Base-by-base conservation (phyloP, 176 grass and related monocot genomes). In the Tillandsia fasciculata region DNA sequence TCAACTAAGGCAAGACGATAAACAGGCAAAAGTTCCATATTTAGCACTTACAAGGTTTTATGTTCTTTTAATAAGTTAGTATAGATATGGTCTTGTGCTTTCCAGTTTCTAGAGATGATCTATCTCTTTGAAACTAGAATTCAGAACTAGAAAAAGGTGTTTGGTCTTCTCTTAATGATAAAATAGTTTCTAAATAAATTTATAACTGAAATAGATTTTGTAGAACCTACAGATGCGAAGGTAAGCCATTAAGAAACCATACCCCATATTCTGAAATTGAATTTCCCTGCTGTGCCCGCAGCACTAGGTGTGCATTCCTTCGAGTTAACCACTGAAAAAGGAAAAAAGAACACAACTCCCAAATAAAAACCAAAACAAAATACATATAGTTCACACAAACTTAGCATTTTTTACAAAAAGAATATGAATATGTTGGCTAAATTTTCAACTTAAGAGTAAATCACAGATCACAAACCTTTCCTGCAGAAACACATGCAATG, bases 241-340 rank as follows among this genome's bases (percentile, higher is more conserved):
- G 14, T 18, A 88, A 73, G 81, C 50, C 48, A 63, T 72, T 5
- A 10, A 9, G 52, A 81, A 69, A 29, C 11, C 77, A 63, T 81
- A 99, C 95, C 87, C 95, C 90, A 64, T 88, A 99, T 84, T 99
- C 95, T 12, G 95, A 99, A 59, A 94, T 86, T 64, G 95, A 90
- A 76, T 94, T 99, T 76, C 95, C 95, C 63, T 94, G 84, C 0
- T 99, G 95, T 54, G 82, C 95, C 68, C 95, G 91, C 51, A 71
- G 84, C 33, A 42, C 33, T 50, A 80, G 77, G 72, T 93, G 87
- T 57, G 87, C 95, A 65, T 86, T 68, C 79, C 95, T 90, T 79
- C 90, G 87, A 72, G 51, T 90, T 71, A 93, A 47, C 95, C 95
- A 99, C 95, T 99, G 76, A 61, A 78, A 76, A 24, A 72, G 20